Percentiles rank a stretch among this genome's conserved stretches.
Conservation (phyloP, 2,329 filamentous ascomycete species). For the Diplodia scrobiculata region DNA sequence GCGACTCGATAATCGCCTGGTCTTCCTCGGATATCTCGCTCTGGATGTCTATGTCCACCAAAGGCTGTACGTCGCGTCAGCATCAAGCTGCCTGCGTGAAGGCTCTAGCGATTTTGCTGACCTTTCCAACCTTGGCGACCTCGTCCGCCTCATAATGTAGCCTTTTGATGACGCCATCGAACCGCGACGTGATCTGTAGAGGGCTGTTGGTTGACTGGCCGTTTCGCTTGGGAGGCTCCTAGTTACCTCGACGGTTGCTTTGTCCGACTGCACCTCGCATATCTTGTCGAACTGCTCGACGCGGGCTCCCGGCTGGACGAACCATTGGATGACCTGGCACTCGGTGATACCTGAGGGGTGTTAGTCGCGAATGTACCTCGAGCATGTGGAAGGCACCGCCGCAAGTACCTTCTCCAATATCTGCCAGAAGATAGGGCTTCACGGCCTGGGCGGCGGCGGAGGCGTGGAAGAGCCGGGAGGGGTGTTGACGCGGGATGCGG, state of each 20-base stretch:
- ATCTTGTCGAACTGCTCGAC: constrained; percentile 98
- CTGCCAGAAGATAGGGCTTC: constrained; percentile 79
- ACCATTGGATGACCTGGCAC: constrained; percentile 99
- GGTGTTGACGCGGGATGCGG: constrained; percentile 17
- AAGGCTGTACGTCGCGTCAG: constrained; percentile 57
- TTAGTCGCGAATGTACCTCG: not conserved
- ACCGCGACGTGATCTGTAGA: constrained; percentile 84
- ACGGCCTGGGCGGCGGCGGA: constrained; percentile 52
- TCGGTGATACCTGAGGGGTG: constrained; percentile 78
- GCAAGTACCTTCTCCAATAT: constrained; percentile 76
- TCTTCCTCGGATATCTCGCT: constrained; percentile 70
- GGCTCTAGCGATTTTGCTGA: constrained; percentile 35
- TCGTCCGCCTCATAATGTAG: constrained; percentile 94
- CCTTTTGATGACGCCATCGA: constrained; percentile 93
- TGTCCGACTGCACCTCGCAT: constrained; percentile 98
- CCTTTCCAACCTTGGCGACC: constrained; percentile 87
- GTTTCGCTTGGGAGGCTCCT: constrained; percentile 25
- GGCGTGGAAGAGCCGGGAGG: constrained; percentile 36
- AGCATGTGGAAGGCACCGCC: constrained; percentile 6
- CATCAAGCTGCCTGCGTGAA: not conserved
- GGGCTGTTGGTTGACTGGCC: constrained; percentile 29
- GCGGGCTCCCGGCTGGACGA: constrained; percentile 89
- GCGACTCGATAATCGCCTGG: constrained; percentile 40
- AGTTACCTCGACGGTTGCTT: constrained; percentile 68
- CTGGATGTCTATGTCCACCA: constrained; percentile 92